Percentiles rank a stretch among this genome's conserved stretches.
Conservation (phyloP, 352 stramenopile genomes). For the Vaucheria bursata region DNA sequence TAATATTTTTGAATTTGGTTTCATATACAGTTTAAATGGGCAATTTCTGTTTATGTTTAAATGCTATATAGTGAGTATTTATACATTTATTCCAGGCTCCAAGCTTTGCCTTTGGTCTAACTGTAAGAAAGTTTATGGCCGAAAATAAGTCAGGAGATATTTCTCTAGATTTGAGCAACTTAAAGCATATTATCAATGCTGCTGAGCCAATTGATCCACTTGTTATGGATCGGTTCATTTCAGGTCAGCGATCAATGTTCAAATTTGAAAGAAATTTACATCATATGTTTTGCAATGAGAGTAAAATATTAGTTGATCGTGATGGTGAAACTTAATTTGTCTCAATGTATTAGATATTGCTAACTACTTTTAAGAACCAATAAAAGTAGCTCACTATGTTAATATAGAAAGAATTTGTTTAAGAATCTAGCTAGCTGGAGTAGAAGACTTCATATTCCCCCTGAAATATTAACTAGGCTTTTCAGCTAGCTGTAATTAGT, state of each 20-base stretch:
- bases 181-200: slow-evolving; percentile 95
- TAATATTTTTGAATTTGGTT: too few relatives aligned
- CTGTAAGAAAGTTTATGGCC: slow-evolving; percentile 77
- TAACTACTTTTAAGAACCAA: too few relatives aligned
- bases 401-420: too few relatives aligned
- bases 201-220: slow-evolving; percentile 89
- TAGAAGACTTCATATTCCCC: too few relatives aligned
- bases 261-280: slow-evolving; percentile 6
- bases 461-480: too few relatives aligned
- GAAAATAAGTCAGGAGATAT: neutral
- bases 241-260: neutral
- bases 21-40: neutral
- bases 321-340: too few relatives aligned
- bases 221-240: slow-evolving; percentile 66
- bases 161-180: slow-evolving; percentile 75
- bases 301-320: too few relatives aligned
- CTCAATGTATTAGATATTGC: too few relatives aligned
- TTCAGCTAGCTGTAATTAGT: too few relatives aligned
- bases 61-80: neutral
- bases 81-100: slow-evolving; percentile 72
- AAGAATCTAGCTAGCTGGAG: too few relatives aligned
- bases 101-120: slow-evolving; percentile 96
- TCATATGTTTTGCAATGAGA: neutral
- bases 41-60: neutral
- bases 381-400: too few relatives aligned